A percentile compares a stretch with the other conserved stretches of the same genome.
Evolutionary conservation across 345 rosid species (phyloP).

Genomic region (Brassica nigra): DNA sequence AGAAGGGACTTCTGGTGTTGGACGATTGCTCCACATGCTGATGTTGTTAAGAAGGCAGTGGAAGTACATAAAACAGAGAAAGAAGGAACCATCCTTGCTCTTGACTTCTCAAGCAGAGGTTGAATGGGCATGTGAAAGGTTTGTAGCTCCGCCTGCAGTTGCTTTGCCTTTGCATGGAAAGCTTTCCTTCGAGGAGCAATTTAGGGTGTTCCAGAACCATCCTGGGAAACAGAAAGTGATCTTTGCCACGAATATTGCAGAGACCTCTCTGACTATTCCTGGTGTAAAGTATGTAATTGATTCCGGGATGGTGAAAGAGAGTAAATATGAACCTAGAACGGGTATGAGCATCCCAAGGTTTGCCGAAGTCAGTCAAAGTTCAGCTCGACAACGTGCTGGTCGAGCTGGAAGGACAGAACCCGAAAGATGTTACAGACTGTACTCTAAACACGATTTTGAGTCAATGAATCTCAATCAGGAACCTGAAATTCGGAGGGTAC

Average conservation of each 20-base stretch:
- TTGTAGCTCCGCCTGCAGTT: too few relatives aligned
- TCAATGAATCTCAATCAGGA: slow-evolving; percentile 66
- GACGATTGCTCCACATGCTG: too few relatives aligned
- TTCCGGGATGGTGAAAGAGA: slow-evolving; percentile 83
- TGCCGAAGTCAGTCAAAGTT: slow-evolving; percentile 72
- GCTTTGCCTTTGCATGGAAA: too few relatives aligned
- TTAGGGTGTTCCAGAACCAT: slow-evolving; percentile 58
- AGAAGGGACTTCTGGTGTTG: too few relatives aligned
- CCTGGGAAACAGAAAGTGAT: slow-evolving; percentile 79
- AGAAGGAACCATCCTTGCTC: too few relatives aligned
- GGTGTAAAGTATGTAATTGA: slow-evolving; percentile 90
- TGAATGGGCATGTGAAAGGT: too few relatives aligned
- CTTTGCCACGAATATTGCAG: slow-evolving; percentile 91
- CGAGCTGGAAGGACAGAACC: slow-evolving; percentile 53
- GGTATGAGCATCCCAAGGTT: slow-evolving; percentile 83
- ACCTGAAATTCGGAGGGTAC: slow-evolving; percentile 89
- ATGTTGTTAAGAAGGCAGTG: too few relatives aligned
- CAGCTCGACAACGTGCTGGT: slow-evolving; percentile 66
- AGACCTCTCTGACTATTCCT: slow-evolving; percentile 91
- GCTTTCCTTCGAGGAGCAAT: slow-evolving; percentile 56
- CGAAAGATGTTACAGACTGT: slow-evolving; percentile 82
- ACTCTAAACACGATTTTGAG: slow-evolving; percentile 54
- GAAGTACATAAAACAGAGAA: too few relatives aligned
- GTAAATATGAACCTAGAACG: slow-evolving; percentile 67
- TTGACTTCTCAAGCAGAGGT: too few relatives aligned